Base-by-base conservation (phyloP, 345 rosid genomes). In the Lenwebbia sp. region DNA sequence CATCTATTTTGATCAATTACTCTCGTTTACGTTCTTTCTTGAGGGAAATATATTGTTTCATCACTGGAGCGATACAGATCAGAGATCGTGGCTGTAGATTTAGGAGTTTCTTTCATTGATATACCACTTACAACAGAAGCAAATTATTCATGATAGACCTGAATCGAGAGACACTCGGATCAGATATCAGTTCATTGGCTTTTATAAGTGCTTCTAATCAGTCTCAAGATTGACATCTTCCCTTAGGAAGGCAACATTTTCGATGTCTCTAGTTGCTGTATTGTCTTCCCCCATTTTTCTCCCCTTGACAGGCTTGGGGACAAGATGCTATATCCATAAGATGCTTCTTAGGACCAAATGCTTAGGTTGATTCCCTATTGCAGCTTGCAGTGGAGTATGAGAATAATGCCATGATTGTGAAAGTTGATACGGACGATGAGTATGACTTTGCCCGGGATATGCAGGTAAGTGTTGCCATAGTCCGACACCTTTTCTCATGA, bases 341-440 rank as follows among this genome's bases (percentile, higher is more conserved):
- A 33, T 70, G 40, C 47, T 70, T 70, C 52, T 83, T 17, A 30
- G 60, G 60, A 19, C 57, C 37, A 47, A 51, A 22, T 33, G 28
- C 84, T 83, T 33, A 37, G 40, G 26, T 83, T 28, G 49, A 83
- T 83, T 56, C 40, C 40, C 62, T 54, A 30, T 83, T 54, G 84
- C 94, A 96, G 99, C 98, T 96, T 85, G 96, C 97, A 2, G 98
- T 96, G 86, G 97, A 94, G 92, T 93, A 94, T 85, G 98, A 95
- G 92, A 92, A 86, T 83, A 96, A 94, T 86, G 96, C 95, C 49
- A 88, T 93, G 86, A 96, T 97, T 65, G 92, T 97, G 86, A 97
- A 96, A 91, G 99, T 97, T 52, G 98, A 97, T 86, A 95, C 98
- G 5, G 98, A 97, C 83, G 93, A 96, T 57, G 98, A 96, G 88